These are phyloP conservation scores for Neonectria neomacrospora DNA, from an alignment of 2,329 filamentous ascomycete genomes.

Conservation along the genomic window DNA sequence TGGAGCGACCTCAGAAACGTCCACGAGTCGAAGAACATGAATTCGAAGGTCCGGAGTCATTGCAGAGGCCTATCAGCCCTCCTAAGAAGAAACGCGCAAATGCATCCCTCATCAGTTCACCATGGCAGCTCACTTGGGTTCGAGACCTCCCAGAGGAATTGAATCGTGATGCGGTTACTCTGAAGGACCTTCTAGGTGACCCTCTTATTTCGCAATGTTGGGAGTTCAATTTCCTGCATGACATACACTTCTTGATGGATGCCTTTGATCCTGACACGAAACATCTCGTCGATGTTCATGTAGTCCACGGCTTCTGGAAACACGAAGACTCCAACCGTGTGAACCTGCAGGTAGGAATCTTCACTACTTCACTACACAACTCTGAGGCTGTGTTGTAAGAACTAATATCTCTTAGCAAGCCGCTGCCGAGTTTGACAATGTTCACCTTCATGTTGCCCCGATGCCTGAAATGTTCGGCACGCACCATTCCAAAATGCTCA, in stretches of 20 bases:
- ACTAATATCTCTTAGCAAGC: conserved; percentile 60
- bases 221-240: conserved; percentile 76
- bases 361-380: not conserved
- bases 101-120: conserved; percentile 61
- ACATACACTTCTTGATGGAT: conserved; percentile 66
- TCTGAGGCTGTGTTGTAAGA: not conserved
- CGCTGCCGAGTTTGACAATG: conserved; percentile 71
- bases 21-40: conserved; percentile 37
- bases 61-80: conserved; percentile 59
- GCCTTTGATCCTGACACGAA: conserved; percentile 65
- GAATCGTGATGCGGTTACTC: conserved; percentile 74
- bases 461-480: conserved; percentile 89
- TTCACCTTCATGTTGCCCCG: conserved; percentile 77
- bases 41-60: conserved; percentile 39
- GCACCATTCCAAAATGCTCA: conserved; percentile 87
- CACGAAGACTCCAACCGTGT: conserved; percentile 70
- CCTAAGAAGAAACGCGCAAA: conserved; percentile 50
- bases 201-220: conserved; percentile 78
- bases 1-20: conserved; percentile 50
- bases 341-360: conserved; percentile 62
- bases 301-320: conserved; percentile 74
- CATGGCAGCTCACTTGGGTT: conserved; percentile 78
- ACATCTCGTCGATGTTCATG: conserved; percentile 61
- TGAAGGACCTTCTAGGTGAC: conserved; percentile 77
- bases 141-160: conserved; percentile 66